Conservation (phyloP, 2,329 filamentous ascomycete genomes). For the Calonectria pteridis region DNA sequence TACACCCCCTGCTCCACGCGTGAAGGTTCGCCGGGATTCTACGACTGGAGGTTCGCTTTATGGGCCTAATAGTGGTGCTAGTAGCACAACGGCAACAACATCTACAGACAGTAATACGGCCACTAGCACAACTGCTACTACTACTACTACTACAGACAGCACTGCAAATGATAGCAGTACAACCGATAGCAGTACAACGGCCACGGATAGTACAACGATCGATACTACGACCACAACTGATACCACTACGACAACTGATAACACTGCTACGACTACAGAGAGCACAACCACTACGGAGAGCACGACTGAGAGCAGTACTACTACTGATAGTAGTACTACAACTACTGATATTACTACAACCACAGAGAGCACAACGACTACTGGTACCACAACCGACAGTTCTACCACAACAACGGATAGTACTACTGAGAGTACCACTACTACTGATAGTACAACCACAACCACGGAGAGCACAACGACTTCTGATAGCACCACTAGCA, state of each 20-base stretch:
- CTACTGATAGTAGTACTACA: neutral
- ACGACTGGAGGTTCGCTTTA: neutral
- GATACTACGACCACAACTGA: neutral
- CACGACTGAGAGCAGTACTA: too few relatives aligned
- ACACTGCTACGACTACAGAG: neutral
- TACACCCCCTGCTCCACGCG: neutral
- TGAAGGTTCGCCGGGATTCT: neutral
- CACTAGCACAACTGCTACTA: neutral
- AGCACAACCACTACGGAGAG: neutral
- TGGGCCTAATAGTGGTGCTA: neutral
- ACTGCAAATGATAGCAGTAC: neutral
- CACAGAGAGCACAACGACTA: neutral
- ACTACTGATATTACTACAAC: neutral
- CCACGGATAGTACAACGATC: neutral
- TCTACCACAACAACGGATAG: neutral
- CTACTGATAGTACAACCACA: too few relatives aligned
- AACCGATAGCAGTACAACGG: neutral
- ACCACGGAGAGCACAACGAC: neutral
- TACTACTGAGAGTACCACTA: neutral
- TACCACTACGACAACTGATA: neutral
- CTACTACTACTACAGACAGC: neutral
- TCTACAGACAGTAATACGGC: neutral
- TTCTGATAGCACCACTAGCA: neutral
- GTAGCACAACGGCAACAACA: neutral
- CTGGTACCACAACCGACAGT: neutral